Evolutionary conservation across 108 stramenopile species (phyloP).

Genomic region (Skeletonema tropicum): DNA sequence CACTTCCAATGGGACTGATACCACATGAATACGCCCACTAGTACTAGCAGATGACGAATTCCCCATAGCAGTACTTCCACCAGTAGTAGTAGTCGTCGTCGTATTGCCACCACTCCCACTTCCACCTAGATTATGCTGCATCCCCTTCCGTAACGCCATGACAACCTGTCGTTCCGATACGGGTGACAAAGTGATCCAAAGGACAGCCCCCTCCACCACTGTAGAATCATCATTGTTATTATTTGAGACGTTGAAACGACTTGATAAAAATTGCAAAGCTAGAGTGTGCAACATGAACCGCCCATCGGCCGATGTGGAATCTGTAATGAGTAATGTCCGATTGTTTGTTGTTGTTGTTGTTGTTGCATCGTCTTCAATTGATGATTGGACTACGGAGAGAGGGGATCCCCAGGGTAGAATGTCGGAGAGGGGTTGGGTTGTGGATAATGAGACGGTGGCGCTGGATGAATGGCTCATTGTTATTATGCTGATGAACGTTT

Average conservation of each 20-base stretch:
- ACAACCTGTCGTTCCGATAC: conserved; percentile 25
- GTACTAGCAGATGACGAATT: neutral
- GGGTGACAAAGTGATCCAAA: conserved; percentile 36
- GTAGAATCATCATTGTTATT: neutral
- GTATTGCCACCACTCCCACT: neutral
- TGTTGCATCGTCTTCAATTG: conserved; percentile 9
- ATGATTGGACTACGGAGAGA: conserved; percentile 1
- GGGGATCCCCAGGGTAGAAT: conserved; percentile 43
- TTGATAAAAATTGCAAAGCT: conserved; percentile 43
- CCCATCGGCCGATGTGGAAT: conserved; percentile 39
- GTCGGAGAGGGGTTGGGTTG: conserved; percentile 43
- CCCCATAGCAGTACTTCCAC: neutral
- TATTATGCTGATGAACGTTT: neutral
- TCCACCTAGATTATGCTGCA: conserved; percentile 27
- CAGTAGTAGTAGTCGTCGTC: neutral
- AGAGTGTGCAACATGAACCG: conserved; percentile 45
- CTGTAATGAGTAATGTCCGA: conserved; percentile 45
- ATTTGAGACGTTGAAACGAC: conserved; percentile 4
- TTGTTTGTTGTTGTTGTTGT: neutral
- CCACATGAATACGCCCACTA: conserved; percentile 19
- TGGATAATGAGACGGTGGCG: conserved; percentile 11
- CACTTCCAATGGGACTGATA: conserved; percentile 43
- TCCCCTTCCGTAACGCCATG: conserved; percentile 22
- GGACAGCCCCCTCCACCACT: conserved; percentile 33
- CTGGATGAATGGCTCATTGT: conserved; percentile 5